These are phyloP conservation scores for Oemleria cerasiformis DNA, from an alignment of 306 rosid species.

Conservation along the genomic window DNA sequence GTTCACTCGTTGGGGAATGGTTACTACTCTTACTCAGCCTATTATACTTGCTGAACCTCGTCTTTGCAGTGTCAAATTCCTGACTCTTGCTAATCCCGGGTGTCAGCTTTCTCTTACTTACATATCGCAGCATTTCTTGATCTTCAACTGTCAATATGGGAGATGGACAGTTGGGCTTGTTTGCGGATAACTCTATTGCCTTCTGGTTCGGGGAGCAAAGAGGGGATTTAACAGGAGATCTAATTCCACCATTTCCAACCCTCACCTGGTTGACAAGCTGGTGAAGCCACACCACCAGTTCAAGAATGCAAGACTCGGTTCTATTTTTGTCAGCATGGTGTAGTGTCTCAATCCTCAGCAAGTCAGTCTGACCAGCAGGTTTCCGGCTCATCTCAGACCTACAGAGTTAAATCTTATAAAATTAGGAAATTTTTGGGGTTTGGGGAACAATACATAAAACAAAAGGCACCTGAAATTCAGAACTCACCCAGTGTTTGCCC, in stretches of 20 bases:
- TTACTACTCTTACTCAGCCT: slow-evolving; percentile 90
- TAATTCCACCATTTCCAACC: slow-evolving; percentile 62
- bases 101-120: slow-evolving; percentile 72
- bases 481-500: slow-evolving; percentile 97
- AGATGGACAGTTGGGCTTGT: slow-evolving; percentile 49
- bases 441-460: slow-evolving; percentile 1
- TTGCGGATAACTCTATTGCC: slow-evolving; percentile 37
- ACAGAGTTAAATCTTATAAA: slow-evolving; percentile 21
- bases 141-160: slow-evolving; percentile 79
- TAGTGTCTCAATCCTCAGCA: slow-evolving; percentile 82
- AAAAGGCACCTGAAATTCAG: slow-evolving; percentile 6
- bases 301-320: slow-evolving; percentile 80
- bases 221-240: slow-evolving; percentile 91
- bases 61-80: slow-evolving; percentile 69
- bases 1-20: slow-evolving; percentile 74
- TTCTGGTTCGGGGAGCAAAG: slow-evolving; percentile 70
- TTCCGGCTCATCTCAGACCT: slow-evolving; percentile 75
- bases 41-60: slow-evolving; percentile 68
- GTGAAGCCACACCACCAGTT: slow-evolving; percentile 91
- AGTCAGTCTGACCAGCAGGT: slow-evolving; percentile 69
- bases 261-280: slow-evolving; percentile 77
- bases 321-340: slow-evolving; percentile 89
- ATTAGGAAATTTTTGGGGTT: slow-evolving; percentile 13
- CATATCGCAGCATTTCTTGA: slow-evolving; percentile 85
- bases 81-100: slow-evolving; percentile 98